Conservation (phyloP, 768 basidiomycete species). For the Rhodotorula graminis region DNA sequence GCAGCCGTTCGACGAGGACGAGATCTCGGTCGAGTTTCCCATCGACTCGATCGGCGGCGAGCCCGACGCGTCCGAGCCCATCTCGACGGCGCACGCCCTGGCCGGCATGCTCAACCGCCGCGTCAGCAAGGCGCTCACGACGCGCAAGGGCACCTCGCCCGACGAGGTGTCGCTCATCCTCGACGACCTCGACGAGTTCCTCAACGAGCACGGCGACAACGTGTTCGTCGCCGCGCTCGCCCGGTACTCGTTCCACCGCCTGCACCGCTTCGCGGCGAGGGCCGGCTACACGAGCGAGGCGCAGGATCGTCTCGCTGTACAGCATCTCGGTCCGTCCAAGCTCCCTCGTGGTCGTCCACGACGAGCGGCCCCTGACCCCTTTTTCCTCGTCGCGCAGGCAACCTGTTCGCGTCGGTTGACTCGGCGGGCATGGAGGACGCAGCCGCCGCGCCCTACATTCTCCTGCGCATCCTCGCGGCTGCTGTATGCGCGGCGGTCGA, state of each 20-base stretch:
- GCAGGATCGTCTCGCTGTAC: background rate
- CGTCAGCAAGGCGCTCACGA: background rate
- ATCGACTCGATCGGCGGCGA: background rate
- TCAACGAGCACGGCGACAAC: background rate
- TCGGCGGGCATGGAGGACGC: background rate
- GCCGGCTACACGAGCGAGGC: background rate
- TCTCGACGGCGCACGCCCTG: background rate
- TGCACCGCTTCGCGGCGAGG: conserved; percentile 5
- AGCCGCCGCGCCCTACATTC: background rate
- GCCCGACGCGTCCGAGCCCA: background rate
- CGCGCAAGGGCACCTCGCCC: background rate
- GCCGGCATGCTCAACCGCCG: conserved; percentile 9
- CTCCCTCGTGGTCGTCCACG: background rate
- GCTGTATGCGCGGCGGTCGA: conserved; percentile 4
- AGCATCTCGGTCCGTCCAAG: background rate
- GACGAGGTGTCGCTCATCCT: background rate
- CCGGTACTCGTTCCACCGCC: background rate
- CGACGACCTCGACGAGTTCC: conserved; percentile 17
- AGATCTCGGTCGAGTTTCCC: conserved; percentile 17
- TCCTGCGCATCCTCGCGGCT: conserved; percentile 4
- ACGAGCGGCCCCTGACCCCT: background rate
- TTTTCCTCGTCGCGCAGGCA: background rate
- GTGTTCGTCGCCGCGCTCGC: background rate
- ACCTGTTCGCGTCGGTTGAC: background rate
- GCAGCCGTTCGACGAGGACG: background rate